These are phyloP conservation scores for Sambucus nigra DNA, from an alignment of 129 eudicot species.

Conservation along the genomic window DNA sequence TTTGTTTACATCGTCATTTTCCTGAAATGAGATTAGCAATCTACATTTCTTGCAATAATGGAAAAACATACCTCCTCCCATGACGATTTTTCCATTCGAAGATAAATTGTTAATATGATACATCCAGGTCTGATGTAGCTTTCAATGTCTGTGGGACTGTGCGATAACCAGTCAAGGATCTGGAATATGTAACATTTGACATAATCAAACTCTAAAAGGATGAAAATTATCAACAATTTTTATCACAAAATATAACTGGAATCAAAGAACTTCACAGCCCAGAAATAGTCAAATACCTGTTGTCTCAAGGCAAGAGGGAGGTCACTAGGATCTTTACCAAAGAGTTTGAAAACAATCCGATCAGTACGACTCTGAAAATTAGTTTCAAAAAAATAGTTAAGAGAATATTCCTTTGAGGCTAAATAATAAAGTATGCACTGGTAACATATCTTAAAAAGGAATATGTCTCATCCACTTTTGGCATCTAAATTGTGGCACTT, in stretches of 20 bases:
- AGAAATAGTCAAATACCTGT: constrained; percentile 37
- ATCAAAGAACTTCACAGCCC: neutral
- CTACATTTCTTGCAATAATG: neutral
- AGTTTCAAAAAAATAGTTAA: neutral
- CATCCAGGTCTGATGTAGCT: constrained; percentile 98
- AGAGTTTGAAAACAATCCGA: constrained; percentile 82
- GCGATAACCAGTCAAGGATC: constrained; percentile 90
- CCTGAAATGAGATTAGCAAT: constrained; percentile 1
- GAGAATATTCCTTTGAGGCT: neutral
- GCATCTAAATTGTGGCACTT: neutral
- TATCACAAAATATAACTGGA: too few relatives aligned
- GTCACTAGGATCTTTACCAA: constrained; percentile 89
- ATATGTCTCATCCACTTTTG: neutral
- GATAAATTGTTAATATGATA: constrained; percentile 66
- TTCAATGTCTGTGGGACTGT: constrained; percentile 90
- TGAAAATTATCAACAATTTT: neutral
- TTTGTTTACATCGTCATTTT: too few relatives aligned
- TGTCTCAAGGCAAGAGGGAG: constrained; percentile 61
- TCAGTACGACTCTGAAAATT: constrained; percentile 80
- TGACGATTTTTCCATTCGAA: constrained; percentile 56
- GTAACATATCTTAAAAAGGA: neutral
- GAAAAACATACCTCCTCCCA: constrained; percentile 78
- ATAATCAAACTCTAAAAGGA: neutral
- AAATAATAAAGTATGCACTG: neutral
- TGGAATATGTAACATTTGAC: constrained; percentile 24